Conservation (phyloP, 768 basidiomycete species). For the Lentinula sp. region DNA sequence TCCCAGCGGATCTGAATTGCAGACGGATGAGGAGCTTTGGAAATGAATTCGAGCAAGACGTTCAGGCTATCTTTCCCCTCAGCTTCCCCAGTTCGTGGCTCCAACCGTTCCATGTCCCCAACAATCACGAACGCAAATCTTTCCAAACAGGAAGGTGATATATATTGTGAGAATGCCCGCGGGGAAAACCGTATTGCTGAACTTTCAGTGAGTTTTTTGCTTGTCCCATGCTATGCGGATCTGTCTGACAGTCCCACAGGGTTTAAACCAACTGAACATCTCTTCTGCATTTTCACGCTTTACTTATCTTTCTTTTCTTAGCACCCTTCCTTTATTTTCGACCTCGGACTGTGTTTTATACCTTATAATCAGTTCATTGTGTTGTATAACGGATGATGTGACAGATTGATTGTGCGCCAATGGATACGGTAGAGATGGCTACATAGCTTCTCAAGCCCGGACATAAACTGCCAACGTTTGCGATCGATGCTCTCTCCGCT, state of each 20-base stretch:
- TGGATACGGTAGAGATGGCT: neutral
- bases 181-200: conserved; percentile 41
- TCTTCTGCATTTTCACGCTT: too few species aligned
- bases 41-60: neutral
- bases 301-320: neutral
- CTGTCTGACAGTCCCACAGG: neutral
- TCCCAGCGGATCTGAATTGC: neutral
- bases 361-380: neutral
- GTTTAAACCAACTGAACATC: neutral
- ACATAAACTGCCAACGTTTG: conserved; percentile 7
- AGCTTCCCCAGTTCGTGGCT: neutral
- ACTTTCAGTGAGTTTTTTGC: conserved; percentile 29
- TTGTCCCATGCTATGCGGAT: neutral
- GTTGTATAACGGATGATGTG: neutral
- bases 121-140: neutral
- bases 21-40: neutral
- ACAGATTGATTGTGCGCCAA: neutral
- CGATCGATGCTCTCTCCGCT: conserved; percentile 28
- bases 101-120: neutral
- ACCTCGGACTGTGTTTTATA: neutral
- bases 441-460: neutral
- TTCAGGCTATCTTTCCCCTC: neutral
- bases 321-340: neutral
- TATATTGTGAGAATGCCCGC: conserved; percentile 32
- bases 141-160: neutral